These are phyloP conservation scores for Spergularia bocconei DNA, from an alignment of 148 eudicot species.

Conservation along the genomic window DNA sequence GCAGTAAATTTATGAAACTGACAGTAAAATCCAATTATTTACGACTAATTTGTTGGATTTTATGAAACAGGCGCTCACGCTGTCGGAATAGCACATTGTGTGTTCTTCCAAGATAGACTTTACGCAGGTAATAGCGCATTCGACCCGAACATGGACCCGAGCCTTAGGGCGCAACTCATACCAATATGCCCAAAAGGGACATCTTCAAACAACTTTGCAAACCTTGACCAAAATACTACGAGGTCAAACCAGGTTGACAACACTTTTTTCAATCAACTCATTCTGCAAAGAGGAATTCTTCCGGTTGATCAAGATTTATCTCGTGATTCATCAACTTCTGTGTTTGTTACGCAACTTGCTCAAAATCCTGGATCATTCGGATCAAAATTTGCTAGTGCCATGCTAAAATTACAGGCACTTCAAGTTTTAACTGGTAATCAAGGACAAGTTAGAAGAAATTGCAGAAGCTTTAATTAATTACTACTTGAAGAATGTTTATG, in stretches of 20 bases:
- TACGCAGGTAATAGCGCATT: neutral
- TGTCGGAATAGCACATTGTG: conserved; percentile 19
- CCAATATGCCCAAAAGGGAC: conserved; percentile 18
- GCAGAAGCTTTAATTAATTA: conserved; percentile 17
- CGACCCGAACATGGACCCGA: conserved; percentile 22
- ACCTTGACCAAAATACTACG: conserved; percentile 20
- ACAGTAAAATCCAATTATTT: too few species aligned
- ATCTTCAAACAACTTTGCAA: neutral
- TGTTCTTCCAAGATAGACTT: conserved; percentile 9
- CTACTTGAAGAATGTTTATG: too few species aligned
- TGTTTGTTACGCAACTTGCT: neutral
- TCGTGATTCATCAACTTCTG: conserved; percentile 7
- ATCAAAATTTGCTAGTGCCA: conserved; percentile 14
- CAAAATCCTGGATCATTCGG: neutral
- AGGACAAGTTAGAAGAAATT: conserved; percentile 27
- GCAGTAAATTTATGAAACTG: too few species aligned
- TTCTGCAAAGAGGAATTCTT: conserved; percentile 24
- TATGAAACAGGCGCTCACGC: neutral
- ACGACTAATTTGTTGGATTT: too few species aligned
- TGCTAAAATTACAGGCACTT: conserved; percentile 25
- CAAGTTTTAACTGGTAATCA: conserved; percentile 24
- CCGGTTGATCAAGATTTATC: conserved; percentile 28
- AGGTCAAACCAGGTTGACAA: conserved; percentile 20
- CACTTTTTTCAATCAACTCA: conserved; percentile 19
- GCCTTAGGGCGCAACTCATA: conserved; percentile 14